Conservation (phyloP, 192 early-diverging fungal genomes). For the Coemansia umbellata region DNA sequence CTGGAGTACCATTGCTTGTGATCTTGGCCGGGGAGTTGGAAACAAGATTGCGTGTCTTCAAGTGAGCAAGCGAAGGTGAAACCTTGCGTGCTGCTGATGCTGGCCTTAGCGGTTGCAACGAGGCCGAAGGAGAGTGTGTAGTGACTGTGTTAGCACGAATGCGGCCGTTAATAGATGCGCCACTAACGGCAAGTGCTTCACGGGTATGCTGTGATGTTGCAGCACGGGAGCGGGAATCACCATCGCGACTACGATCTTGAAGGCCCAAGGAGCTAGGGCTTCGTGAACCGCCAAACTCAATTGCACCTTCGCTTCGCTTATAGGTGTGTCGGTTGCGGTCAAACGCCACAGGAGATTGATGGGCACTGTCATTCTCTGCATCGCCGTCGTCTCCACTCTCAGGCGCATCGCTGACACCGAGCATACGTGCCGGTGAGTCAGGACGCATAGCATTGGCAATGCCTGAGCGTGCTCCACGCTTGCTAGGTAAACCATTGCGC, state of each 20-base stretch:
- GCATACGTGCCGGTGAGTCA: conserved; percentile 19
- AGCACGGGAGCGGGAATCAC: conserved; percentile 7
- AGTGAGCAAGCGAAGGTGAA: conserved; percentile 34
- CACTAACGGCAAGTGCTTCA: conserved; percentile 23
- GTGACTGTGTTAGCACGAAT: conserved; percentile 30
- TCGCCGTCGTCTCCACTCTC: conserved; percentile 26
- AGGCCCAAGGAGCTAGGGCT: conserved; percentile 22
- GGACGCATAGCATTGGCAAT: conserved; percentile 31
- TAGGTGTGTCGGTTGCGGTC: conserved; percentile 19
- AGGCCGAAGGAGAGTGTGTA: neutral
- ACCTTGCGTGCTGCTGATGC: conserved; percentile 28
- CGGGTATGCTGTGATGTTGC: conserved; percentile 21
- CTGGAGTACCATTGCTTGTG: conserved; percentile 16
- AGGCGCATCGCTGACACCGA: neutral
- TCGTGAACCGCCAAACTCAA: conserved; percentile 15
- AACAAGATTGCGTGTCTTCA: conserved; percentile 44
- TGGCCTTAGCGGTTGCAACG: conserved; percentile 1
- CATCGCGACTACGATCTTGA: conserved; percentile 8
- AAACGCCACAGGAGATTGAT: neutral
- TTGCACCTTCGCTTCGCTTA: conserved; percentile 39
- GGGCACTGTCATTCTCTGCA: conserved; percentile 2
- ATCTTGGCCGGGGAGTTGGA: conserved; percentile 36
- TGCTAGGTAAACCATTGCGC: conserved; percentile 28
- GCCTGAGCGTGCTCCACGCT: conserved; percentile 18
- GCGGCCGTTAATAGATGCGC: conserved; percentile 39